These are phyloP conservation scores for Calonectria montana DNA, from an alignment of 2,329 filamentous ascomycete genomes.

Conservation along the genomic window DNA sequence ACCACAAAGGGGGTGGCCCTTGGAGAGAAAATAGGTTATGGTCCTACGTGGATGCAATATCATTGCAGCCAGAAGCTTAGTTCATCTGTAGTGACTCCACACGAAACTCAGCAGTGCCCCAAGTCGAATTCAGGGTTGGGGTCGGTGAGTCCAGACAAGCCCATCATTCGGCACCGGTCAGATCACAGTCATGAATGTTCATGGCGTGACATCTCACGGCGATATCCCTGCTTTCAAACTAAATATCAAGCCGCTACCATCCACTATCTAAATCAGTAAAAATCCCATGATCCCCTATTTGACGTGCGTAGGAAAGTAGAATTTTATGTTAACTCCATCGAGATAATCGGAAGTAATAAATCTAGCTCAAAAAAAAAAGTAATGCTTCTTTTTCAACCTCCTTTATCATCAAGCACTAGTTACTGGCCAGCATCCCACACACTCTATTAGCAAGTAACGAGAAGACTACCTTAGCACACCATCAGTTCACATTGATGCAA, in stretches of 20 bases:
- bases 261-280: not conserved
- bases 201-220: conserved; percentile 4
- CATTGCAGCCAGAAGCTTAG: not conserved
- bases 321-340: too few relatives aligned
- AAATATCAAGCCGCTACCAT: not conserved
- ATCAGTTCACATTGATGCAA: too few relatives aligned
- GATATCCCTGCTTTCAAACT: not conserved
- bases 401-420: too few relatives aligned
- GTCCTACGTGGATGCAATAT: not conserved
- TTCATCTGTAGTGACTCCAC: not conserved
- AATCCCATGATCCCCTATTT: too few relatives aligned
- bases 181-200: not conserved
- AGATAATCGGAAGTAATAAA: too few relatives aligned
- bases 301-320: too few relatives aligned
- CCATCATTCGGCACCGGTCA: not conserved
- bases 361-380: too few relatives aligned
- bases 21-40: too few relatives aligned
- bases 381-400: too few relatives aligned
- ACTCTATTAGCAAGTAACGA: too few relatives aligned
- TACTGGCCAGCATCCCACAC: too few relatives aligned
- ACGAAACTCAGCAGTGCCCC: not conserved
- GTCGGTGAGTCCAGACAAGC: conserved; percentile 7
- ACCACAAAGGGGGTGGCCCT: not conserved
- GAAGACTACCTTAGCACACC: too few relatives aligned
- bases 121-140: not conserved